Evolutionary conservation across 2,329 filamentous ascomycete genomes (phyloP), one percentile per base, ranked within the genome.

Genomic region (Fusarium hostae): DNA sequence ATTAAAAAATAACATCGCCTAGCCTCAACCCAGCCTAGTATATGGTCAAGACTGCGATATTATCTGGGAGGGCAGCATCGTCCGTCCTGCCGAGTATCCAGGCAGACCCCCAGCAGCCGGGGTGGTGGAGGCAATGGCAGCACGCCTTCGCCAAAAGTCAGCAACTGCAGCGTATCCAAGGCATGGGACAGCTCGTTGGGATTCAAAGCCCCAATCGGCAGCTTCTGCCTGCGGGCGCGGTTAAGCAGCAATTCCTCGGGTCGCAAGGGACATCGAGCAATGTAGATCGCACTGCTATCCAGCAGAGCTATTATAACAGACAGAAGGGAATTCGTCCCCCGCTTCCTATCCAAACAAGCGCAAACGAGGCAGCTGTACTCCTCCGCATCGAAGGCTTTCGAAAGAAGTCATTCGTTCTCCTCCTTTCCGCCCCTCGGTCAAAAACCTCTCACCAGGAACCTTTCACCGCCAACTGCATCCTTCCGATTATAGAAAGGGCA

Each of bases 151-250:
- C 35, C 56, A 11, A 71, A 62, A 6, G 32, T 63, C n/a, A 40
- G 28, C n/a, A 67, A 43, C 47, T 71, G 13, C 44, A 51, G 22
- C 39, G 44, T 10, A 50, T 68, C 9, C 40, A 51, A 15, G 57
- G 44, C 3, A 30, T 68, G 45, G 50, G 45, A 3, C 12, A 39
- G 9, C n/a, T 69, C 18, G n/a, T 35, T 15, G 13, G 35, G 9
- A n/a, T 13, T 12, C 35, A 22, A 11, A 18, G 8, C 28, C 28
- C 28, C 10, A 54, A 37, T 3, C 61, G 47, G 13, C 63, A 65
- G 40, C 63, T 72, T 5, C 35, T 72, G 5, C 70, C 61, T 1
- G 47, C 44, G 4, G 40, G 37, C 12, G 28, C 43, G 7, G 9
- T 72, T 8, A 54, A 60, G 9, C 44, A 45, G 5, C 48, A 40